phyloP scores from a whole-genome alignment of 768 basidiomycete species.

The Agaricus subrufescens region DNA sequence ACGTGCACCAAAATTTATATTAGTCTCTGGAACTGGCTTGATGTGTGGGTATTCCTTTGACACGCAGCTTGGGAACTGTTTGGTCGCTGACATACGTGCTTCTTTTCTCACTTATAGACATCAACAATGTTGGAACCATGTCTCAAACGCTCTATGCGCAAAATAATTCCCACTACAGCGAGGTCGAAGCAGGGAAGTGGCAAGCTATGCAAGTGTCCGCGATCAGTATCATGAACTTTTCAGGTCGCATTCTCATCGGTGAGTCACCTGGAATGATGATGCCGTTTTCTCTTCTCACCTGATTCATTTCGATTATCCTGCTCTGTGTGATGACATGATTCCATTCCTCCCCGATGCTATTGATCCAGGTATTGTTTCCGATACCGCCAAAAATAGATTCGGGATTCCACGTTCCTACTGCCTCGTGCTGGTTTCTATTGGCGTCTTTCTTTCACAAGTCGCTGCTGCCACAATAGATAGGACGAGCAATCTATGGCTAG shows the following conservation, averaged over 20 bases:
- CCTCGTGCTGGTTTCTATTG: constrained; percentile 57
- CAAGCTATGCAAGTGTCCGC: constrained; percentile 84
- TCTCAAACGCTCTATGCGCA: constrained; percentile 59
- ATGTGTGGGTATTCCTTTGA: constrained; percentile 57
- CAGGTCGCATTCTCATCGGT: constrained; percentile 78
- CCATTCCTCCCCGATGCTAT: background rate
- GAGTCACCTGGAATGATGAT: background rate
- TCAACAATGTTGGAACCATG: constrained; percentile 85
- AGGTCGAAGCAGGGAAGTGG: constrained; percentile 62
- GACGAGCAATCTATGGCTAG: constrained; percentile 62
- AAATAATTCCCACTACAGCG: constrained; percentile 58
- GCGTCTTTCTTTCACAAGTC: constrained; percentile 73
- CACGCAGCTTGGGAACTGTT: background rate
- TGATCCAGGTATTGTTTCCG: constrained; percentile 59
- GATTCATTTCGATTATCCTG: background rate
- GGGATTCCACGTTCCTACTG: constrained; percentile 64
- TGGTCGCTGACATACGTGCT: background rate
- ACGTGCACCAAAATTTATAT: constrained; percentile 1
- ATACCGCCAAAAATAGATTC: constrained; percentile 53
- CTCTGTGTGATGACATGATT: background rate
- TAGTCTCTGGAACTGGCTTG: constrained; percentile 74
- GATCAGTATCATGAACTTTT: constrained; percentile 77
- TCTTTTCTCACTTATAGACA: constrained; percentile 43
- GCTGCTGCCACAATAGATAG: constrained; percentile 49
- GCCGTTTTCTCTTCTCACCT: background rate